phyloP scores from a whole-genome alignment of 139 green algal genomes.

The Deuterostichococcus epilithicus region DNA sequence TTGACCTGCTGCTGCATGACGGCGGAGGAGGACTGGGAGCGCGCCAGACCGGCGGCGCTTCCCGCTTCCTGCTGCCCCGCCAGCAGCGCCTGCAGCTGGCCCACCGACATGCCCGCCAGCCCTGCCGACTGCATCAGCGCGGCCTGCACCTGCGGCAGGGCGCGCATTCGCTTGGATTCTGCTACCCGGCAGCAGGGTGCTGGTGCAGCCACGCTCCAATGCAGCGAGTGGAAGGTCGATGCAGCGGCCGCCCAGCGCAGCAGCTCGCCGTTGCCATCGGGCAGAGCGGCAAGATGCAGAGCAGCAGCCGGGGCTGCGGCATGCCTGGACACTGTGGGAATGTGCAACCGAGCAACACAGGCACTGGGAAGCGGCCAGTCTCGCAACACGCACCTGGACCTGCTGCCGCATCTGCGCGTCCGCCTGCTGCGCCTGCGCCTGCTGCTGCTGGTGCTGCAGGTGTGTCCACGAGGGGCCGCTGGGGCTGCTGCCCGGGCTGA shows the following conservation, averaged over 20 bases:
- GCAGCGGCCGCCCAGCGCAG: too few species aligned
- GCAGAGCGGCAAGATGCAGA: too few species aligned
- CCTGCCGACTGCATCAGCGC: not conserved
- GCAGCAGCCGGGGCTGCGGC: too few species aligned
- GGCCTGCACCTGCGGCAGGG: constrained; percentile 10
- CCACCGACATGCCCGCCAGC: not conserved
- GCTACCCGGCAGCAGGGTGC: too few species aligned
- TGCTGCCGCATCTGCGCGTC: constrained; percentile 4
- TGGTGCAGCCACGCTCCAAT: too few species aligned
- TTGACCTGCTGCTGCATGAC: constrained; percentile 1
- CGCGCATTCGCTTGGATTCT: too few species aligned
- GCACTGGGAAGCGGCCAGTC: too few species aligned
- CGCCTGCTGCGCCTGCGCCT: constrained; percentile 8
- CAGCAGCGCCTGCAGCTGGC: not conserved
- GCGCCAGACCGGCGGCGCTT: not conserved
- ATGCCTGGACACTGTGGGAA: too few species aligned
- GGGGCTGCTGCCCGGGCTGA: constrained; percentile 8
- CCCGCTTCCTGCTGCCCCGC: not conserved
- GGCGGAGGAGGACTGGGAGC: not conserved
- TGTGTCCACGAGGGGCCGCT: constrained; percentile 13
- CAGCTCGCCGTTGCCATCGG: too few species aligned
- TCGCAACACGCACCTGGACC: not conserved
- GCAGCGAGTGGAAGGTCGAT: too few species aligned
- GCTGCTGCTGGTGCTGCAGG: constrained; percentile 21
- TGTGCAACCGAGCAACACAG: too few species aligned